Evolutionary conservation across 2,329 filamentous ascomycete genomes (phyloP).

Genomic region (Aulographum hederae): DNA sequence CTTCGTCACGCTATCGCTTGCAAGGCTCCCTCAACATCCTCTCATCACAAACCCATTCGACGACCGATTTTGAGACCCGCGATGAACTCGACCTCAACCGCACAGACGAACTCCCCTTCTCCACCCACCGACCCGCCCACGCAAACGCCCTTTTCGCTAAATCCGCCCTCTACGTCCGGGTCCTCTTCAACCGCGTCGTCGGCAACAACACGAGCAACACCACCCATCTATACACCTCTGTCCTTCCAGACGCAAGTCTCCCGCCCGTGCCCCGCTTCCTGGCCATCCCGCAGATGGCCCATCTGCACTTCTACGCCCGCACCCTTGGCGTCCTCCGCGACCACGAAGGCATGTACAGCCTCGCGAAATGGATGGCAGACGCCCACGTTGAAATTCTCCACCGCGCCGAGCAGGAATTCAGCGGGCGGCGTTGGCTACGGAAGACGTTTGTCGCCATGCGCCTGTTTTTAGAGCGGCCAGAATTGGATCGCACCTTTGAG

Average conservation of each 20-base stretch:
- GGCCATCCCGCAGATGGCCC: slow-evolving; percentile 25
- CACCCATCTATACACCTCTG: slow-evolving; percentile 13
- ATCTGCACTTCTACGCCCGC: slow-evolving; percentile 43
- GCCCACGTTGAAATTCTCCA: slow-evolving; percentile 22
- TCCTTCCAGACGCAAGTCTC: slow-evolving; percentile 21
- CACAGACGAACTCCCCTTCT: background rate
- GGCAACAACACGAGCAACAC: background rate
- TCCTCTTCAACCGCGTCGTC: background rate
- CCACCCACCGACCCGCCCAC: background rate
- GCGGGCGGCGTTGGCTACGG: slow-evolving; percentile 14
- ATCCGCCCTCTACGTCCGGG: background rate
- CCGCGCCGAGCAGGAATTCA: slow-evolving; percentile 9
- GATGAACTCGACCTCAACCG: background rate
- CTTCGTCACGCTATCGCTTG: no score
- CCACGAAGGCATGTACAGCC: slow-evolving; percentile 34
- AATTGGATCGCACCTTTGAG: no score
- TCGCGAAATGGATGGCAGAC: slow-evolving; percentile 40
- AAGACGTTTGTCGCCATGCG: slow-evolving; percentile 20
- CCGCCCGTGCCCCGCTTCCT: slow-evolving; percentile 13
- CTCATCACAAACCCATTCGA: no score
- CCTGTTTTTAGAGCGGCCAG: slow-evolving; percentile 21
- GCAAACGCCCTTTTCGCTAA: background rate
- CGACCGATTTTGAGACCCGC: background rate
- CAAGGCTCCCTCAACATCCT: no score
- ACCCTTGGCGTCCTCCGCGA: slow-evolving; percentile 44